Evolutionary conservation across 1,284 basidiomycete genomes (phyloP).

Genomic region (Taiwanofungus camphoratus): DNA sequence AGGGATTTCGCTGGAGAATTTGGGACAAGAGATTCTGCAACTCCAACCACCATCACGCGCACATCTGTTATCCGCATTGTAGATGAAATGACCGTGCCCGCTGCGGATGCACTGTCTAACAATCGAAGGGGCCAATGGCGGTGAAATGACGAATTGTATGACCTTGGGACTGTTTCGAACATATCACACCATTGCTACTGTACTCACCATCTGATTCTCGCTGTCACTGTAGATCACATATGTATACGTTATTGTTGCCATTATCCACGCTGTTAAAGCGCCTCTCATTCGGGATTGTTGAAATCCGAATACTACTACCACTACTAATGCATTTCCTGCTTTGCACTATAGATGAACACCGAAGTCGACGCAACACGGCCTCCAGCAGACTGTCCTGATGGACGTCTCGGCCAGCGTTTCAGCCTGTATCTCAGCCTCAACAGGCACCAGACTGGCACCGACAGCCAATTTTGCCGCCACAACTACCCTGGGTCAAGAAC

Average conservation of each 20-base stretch:
- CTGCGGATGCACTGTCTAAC: conserved; percentile 13
- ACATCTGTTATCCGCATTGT: conserved; percentile 24
- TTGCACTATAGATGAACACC: conserved; percentile 8
- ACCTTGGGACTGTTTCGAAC: too few relatives aligned
- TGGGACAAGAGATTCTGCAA: too few relatives aligned
- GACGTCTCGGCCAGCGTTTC: not conserved
- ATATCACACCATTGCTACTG: too few relatives aligned
- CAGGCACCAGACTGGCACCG: not conserved
- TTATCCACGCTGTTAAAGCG: conserved; percentile 26
- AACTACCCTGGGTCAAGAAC: conserved; percentile 30
- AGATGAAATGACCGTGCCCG: conserved; percentile 32
- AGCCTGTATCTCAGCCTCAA: too few relatives aligned
- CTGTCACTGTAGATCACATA: too few relatives aligned
- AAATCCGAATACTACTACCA: conserved; percentile 24
- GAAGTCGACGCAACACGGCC: conserved; percentile 1
- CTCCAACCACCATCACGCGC: too few relatives aligned
- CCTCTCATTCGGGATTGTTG: conserved; percentile 29
- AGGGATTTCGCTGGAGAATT: conserved; percentile 10
- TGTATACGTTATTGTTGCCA: not conserved
- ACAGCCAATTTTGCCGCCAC: conserved; percentile 23
- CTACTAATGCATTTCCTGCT: conserved; percentile 14
- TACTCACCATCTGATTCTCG: too few relatives aligned
- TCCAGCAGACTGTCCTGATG: conserved; percentile 9
- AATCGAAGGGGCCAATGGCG: not conserved
- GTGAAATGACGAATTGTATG: too few relatives aligned